Percentiles rank a stretch among this genome's conserved stretches.
Conservation (phyloP, 2,329 filamentous ascomycete species). For the Colletotrichum sp. region DNA sequence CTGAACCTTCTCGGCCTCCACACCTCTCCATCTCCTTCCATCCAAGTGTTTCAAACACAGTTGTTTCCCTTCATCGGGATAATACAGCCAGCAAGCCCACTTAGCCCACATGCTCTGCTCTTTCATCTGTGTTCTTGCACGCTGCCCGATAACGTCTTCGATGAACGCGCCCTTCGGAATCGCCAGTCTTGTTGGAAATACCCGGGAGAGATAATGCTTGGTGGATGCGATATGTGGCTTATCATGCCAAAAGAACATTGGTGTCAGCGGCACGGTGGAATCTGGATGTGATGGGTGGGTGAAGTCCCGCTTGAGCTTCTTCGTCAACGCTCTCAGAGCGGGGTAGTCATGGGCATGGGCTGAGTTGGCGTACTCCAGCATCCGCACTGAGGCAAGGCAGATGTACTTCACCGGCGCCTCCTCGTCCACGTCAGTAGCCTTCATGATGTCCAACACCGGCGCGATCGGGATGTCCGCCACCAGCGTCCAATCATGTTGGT, state of each 20-base stretch:
- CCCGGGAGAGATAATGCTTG: constrained; percentile 51
- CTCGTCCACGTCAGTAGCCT: constrained; percentile 31
- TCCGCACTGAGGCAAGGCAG: constrained; percentile 56
- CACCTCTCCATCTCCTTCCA: constrained; percentile 55
- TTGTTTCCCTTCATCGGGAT: constrained; percentile 48
- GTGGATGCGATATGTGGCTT: constrained; percentile 59
- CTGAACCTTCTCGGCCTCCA: constrained; percentile 32
- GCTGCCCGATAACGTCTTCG: constrained; percentile 60
- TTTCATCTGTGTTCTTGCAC: constrained; percentile 62
- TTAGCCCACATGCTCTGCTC: constrained; percentile 49
- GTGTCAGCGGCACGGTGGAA: constrained; percentile 50
- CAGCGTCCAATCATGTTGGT: constrained; percentile 63
- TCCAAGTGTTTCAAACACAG: constrained; percentile 56
- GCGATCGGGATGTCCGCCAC: constrained; percentile 48
- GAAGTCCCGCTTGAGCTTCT: constrained; percentile 46
- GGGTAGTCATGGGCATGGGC: constrained; percentile 49
- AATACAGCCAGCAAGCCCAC: constrained; percentile 63
- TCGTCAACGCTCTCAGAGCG: constrained; percentile 44
- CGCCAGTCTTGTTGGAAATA: constrained; percentile 55
- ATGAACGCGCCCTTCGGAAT: constrained; percentile 60
- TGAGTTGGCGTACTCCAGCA: constrained; percentile 55
- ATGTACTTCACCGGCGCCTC: constrained; percentile 53
- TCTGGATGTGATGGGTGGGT: not conserved
- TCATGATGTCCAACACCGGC: constrained; percentile 52
- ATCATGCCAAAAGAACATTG: constrained; percentile 65